Percentiles rank a stretch among this genome's conserved stretches.
phyloP scores from a whole-genome alignment of 2,329 filamentous ascomycete genomes.

The Neonectria ditissima region DNA sequence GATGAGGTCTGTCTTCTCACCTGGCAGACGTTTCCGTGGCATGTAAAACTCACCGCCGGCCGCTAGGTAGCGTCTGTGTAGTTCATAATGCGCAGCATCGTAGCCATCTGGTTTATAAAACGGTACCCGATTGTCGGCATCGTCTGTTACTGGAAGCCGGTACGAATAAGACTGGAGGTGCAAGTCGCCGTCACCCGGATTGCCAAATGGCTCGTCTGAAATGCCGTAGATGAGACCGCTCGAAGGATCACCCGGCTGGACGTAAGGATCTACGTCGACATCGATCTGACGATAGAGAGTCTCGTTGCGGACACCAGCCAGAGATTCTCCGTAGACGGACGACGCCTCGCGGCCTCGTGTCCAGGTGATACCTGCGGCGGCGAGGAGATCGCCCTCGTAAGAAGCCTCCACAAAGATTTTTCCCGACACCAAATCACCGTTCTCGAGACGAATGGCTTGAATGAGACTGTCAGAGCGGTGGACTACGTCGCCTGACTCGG shows the following conservation, averaged over 20 bases:
- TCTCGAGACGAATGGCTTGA: background rate
- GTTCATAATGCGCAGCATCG: background rate
- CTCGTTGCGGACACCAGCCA: background rate
- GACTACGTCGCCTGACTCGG: no score
- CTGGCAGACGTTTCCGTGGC: background rate
- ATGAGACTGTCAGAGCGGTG: no score
- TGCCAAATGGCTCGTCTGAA: constrained; percentile 4
- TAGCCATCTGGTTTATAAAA: constrained; percentile 1
- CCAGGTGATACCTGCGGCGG: constrained; percentile 3
- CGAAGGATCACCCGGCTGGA: background rate
- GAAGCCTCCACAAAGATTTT: constrained; percentile 6
- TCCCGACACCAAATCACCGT: background rate
- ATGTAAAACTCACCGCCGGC: constrained; percentile 3
- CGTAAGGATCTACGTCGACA: constrained; percentile 4
- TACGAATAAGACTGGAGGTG: constrained; percentile 12
- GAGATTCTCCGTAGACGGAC: background rate
- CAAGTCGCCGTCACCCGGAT: constrained; percentile 1
- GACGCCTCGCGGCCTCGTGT: background rate
- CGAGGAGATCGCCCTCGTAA: constrained; percentile 5
- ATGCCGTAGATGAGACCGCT: constrained; percentile 4
- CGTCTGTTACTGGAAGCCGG: background rate
- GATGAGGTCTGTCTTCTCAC: constrained; percentile 8
- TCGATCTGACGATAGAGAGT: constrained; percentile 7
- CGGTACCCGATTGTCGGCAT: background rate
- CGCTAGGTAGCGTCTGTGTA: background rate